phyloP scores from a whole-genome alignment of 2,329 filamentous ascomycete genomes.

The Sporothrix phasma region DNA sequence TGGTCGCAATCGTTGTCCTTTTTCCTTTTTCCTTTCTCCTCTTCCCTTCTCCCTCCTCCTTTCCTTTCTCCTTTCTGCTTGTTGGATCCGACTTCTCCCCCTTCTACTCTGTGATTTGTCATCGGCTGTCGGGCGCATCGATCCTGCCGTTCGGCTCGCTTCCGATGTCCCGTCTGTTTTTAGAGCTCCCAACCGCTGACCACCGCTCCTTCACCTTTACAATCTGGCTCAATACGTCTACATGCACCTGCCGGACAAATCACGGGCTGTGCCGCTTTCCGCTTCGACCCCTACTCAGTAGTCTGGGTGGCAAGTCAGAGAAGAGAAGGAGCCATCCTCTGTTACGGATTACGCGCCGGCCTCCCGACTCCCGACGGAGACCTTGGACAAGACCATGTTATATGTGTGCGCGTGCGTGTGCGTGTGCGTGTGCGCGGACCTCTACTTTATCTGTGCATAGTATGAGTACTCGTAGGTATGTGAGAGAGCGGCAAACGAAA shows the following conservation, averaged over 20 bases:
- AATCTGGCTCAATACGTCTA: not conserved
- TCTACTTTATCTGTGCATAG: too few species aligned
- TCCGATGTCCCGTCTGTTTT: not conserved
- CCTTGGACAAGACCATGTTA: not conserved
- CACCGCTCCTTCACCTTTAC: not conserved
- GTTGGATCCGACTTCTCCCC: too few species aligned
- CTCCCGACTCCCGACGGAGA: not conserved
- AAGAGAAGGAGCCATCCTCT: not conserved
- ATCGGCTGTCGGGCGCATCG: too few species aligned
- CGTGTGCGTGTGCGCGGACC: not conserved
- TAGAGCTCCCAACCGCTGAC: not conserved
- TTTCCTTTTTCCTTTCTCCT: too few species aligned
- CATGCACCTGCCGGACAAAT: not conserved
- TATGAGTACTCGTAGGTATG: too few species aligned
- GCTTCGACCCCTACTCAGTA: not conserved
- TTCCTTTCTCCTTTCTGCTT: too few species aligned
- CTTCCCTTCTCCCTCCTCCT: too few species aligned
- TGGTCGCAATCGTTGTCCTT: too few species aligned
- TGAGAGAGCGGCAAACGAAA: too few species aligned
- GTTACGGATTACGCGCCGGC: not conserved
- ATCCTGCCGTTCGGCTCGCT: not conserved
- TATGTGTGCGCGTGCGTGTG: too few species aligned
- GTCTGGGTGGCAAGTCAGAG: not conserved
- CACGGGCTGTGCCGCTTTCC: not conserved
- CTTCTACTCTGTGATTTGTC: too few species aligned